These are phyloP conservation scores for Talaromyces ruber DNA, from an alignment of 495 filamentous ascomycete species.

Conservation along the genomic window DNA sequence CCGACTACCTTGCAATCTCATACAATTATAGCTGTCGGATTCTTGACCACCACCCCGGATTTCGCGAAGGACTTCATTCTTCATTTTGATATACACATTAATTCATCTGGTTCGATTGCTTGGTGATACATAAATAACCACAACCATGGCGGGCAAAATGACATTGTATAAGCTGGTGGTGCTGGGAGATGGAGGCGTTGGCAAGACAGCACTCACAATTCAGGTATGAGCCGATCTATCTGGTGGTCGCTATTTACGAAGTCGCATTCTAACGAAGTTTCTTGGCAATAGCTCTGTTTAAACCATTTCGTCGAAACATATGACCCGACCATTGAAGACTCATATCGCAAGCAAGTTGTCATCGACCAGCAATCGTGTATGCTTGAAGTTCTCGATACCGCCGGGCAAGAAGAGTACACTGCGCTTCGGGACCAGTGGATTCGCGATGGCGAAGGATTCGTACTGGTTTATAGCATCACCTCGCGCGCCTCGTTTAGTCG, in stretches of 20 bases:
- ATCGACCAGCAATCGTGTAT: conserved; percentile 96
- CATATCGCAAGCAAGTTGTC: conserved; percentile 96
- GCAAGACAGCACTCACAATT: conserved; percentile 96
- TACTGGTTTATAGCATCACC: conserved; percentile 96
- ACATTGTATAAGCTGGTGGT: conserved; percentile 98
- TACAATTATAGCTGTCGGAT: not conserved
- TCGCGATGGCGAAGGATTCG: conserved; percentile 92
- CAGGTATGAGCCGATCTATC: conserved; percentile 54
- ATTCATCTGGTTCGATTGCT: not conserved
- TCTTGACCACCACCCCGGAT: not conserved
- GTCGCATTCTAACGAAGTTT: conserved; percentile 8
- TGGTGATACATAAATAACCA: not conserved
- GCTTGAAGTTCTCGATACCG: conserved; percentile 96
- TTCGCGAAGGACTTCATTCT: not conserved
- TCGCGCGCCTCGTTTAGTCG: conserved; percentile 89
- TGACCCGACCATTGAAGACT: conserved; percentile 95
- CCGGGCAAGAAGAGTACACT: conserved; percentile 98
- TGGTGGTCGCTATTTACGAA: not conserved
- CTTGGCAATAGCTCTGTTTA: conserved; percentile 50
- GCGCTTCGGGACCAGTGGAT: conserved; percentile 98
- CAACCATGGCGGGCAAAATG: conserved; percentile 71
- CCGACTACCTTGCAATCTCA: not conserved
- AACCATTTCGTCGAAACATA: conserved; percentile 85
- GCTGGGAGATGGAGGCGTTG: conserved; percentile 85
- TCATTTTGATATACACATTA: not conserved